Evolutionary conservation across 1,139 yeast genomes (phyloP).

Genomic region (Yamadazyma atlantica): DNA sequence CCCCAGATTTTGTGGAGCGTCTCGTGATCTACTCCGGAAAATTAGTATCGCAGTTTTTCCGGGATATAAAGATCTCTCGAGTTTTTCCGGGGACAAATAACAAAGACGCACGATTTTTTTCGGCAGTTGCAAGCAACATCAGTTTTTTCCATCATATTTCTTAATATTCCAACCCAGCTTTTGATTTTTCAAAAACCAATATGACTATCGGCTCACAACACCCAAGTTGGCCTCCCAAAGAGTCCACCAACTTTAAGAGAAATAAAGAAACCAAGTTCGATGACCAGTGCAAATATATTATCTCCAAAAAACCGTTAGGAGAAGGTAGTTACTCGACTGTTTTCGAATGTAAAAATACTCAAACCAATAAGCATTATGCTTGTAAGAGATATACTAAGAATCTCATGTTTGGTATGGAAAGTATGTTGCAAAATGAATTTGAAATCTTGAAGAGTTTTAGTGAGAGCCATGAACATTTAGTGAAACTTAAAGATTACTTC

Average conservation of each 20-base stretch:
- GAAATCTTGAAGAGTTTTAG: constrained; percentile 50
- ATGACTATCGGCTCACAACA: background rate
- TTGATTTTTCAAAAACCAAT: no score
- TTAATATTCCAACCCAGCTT: no score
- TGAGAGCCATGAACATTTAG: constrained; percentile 45
- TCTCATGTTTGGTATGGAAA: constrained; percentile 35
- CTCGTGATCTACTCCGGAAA: background rate
- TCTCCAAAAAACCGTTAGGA: constrained; percentile 33
- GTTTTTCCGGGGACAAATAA: background rate
- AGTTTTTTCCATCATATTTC: no score
- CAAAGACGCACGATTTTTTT: no score
- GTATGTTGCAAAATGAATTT: constrained; percentile 53
- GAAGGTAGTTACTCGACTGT: constrained; percentile 41
- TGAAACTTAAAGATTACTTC: constrained; percentile 67
- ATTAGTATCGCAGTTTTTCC: background rate
- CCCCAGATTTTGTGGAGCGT: no score
- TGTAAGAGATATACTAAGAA: constrained; percentile 37
- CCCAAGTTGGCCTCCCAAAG: constrained; percentile 19
- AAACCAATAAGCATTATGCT: constrained; percentile 37
- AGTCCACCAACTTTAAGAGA: constrained; percentile 15
- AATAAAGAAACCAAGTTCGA: constrained; percentile 13
- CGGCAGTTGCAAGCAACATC: no score
- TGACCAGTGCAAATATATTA: constrained; percentile 33
- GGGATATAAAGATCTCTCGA: background rate
- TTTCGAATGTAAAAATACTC: constrained; percentile 35